Evolutionary conservation across 75 land plant genomes (phyloP), one percentile per base, ranked within the genome.

Genomic region (Pinus tabuliformis): DNA sequence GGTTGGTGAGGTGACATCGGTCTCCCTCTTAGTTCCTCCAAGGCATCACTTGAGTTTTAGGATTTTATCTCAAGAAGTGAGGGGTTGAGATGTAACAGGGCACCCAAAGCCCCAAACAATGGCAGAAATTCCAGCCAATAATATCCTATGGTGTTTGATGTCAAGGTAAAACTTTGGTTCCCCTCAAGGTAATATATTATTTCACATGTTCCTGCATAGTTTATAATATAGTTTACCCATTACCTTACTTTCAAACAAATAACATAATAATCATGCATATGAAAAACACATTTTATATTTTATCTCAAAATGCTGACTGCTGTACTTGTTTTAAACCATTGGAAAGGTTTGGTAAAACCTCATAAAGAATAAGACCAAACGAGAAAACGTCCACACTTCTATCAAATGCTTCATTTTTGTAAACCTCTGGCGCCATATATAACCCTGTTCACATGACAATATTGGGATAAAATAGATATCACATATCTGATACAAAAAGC

Each of bases 351-450:
- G n/a, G 5, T 18, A 17, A 68, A 37, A 96, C 99, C 99, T 96
- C 98, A 82, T 90, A 92, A 64, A 96, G 87, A 77, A 96, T 90
- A 65, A 91, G 74, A 22, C 92, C 94, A 84, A 91, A 91, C 15
- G 99, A 93, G 79, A 83, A 91, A 28, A 86, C 86, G 81, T 96
- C 99, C 49, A 90, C 97, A 75, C 86, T 93, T 78, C 78, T 87
- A 58, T 91, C 97, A 85, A 88, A 92, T 37, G 77, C 80, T 62
- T 86, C 88, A 78, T 83, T 81, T 70, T 76, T 83, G 73, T 84
- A 88, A 26, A 91, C 54, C 77, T 96, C 99, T 37, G 99, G 99
- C 54, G 99, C 97, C 87, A 91, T 54, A 68, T 96, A 96, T 2
- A 85, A 42, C 81, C 87, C 99, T 96, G 77, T 81, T 28, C 24